phyloP scores from a whole-genome alignment of 2,329 filamentous ascomycete species.

The Cytospora leucostoma region DNA sequence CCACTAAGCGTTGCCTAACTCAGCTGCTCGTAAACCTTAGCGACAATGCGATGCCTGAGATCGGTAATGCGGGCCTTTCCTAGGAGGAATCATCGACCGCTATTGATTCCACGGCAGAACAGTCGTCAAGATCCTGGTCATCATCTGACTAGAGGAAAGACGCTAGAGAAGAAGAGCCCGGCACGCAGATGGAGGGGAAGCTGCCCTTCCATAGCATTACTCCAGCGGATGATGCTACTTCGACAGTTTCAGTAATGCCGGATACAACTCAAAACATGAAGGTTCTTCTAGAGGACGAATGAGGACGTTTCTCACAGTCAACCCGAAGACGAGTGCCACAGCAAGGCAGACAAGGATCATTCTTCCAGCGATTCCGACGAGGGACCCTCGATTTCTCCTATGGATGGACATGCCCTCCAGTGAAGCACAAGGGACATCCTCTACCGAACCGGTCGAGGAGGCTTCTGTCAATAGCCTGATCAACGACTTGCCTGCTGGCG shows the following conservation, averaged over 20 bases:
- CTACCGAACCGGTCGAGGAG: background rate
- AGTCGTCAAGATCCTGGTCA: conserved; percentile 5
- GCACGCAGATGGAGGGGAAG: background rate
- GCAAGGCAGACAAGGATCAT: background rate
- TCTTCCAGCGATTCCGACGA: background rate
- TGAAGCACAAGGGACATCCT: background rate
- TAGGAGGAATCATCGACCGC: conserved; percentile 22
- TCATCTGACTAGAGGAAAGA: conserved; percentile 10
- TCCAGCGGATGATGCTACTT: background rate
- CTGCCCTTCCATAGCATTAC: background rate
- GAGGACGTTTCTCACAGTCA: background rate
- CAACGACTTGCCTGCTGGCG: background rate
- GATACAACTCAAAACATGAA: background rate
- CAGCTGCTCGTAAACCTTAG: conserved; percentile 95
- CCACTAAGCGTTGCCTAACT: conserved; percentile 95
- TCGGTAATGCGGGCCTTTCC: conserved; percentile 31
- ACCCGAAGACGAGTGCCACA: background rate
- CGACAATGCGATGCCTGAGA: conserved; percentile 68
- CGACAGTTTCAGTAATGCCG: background rate
- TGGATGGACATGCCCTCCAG: background rate
- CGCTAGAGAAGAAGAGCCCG: background rate
- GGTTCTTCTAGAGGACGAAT: background rate
- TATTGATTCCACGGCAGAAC: conserved; percentile 5
- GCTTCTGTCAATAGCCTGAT: background rate
- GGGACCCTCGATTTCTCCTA: background rate